Evolutionary conservation across 768 basidiomycete species (phyloP).

Genomic region (Megacollybia marginata): DNA sequence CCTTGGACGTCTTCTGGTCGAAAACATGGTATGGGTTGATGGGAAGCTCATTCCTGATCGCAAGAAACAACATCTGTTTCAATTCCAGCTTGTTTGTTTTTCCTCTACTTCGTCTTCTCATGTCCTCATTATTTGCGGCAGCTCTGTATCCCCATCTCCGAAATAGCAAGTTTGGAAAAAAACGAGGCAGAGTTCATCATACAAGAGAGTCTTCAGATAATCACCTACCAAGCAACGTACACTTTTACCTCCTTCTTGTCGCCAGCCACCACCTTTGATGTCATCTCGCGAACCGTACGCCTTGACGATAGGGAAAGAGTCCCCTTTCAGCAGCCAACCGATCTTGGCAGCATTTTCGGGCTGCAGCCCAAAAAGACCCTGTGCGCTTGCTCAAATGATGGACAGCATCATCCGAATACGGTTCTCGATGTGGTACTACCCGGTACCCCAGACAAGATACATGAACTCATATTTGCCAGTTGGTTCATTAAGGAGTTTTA

Average conservation of each 20-base stretch:
- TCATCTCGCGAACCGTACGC: slow-evolving; percentile 93
- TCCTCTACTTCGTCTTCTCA: too few species aligned
- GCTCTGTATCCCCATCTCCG: slow-evolving; percentile 81
- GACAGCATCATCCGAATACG: slow-evolving; percentile 52
- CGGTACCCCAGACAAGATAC: slow-evolving; percentile 90
- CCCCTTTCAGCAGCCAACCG: too few species aligned
- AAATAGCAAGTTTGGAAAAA: slow-evolving; percentile 85
- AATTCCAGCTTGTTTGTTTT: slow-evolving; percentile 99
- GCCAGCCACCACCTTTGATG: slow-evolving; percentile 92
- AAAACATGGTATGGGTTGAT: too few species aligned
- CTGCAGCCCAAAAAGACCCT: too few species aligned
- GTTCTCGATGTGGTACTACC: slow-evolving; percentile 78
- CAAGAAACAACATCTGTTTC: slow-evolving; percentile 99
- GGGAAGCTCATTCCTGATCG: too few species aligned
- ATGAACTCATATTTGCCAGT: slow-evolving; percentile 93
- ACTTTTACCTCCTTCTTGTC: slow-evolving; percentile 96
- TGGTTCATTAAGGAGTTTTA: slow-evolving; percentile 95
- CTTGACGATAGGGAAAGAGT: too few species aligned
- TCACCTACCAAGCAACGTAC: slow-evolving; percentile 78
- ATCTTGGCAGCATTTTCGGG: too few species aligned
- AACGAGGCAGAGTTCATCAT: slow-evolving; percentile 98
- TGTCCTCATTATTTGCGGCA: slow-evolving; percentile 98
- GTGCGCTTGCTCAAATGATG: too few species aligned
- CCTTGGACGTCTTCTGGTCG: too few species aligned
- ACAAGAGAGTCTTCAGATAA: slow-evolving; percentile 90